Evolutionary conservation across 140 eudicot genomes (phyloP).

Genomic region (Ambrosia hybrid): DNA sequence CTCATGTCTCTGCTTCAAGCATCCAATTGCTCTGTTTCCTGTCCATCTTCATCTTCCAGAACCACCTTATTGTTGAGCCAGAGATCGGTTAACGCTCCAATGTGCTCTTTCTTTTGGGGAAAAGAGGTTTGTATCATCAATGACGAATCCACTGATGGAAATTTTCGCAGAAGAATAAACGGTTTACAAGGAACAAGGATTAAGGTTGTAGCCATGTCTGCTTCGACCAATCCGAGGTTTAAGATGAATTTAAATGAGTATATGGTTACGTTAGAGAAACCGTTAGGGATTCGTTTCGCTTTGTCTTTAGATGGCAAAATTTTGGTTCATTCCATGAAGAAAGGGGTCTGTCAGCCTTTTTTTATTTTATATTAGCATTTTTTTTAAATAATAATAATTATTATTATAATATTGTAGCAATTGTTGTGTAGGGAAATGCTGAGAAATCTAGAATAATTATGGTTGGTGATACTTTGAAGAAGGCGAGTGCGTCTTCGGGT

Average conservation of each 20-base stretch:
- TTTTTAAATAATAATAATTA: too few relatives aligned
- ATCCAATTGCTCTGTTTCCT: conserved; percentile 7
- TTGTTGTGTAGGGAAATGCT: conserved; percentile 79
- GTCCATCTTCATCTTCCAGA: conserved; percentile 24
- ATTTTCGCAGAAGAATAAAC: conserved; percentile 10
- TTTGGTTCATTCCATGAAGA: conserved; percentile 85
- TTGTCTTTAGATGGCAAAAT: conserved; percentile 75
- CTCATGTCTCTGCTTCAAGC: conserved; percentile 37
- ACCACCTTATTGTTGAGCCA: conserved; percentile 20
- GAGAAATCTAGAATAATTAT: conserved; percentile 92
- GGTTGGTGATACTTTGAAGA: conserved; percentile 98
- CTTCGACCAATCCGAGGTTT: conserved; percentile 36
- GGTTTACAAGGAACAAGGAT: conserved; percentile 16
- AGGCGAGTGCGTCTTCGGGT: conserved; percentile 82
- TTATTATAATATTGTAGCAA: background rate
- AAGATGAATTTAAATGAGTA: conserved; percentile 95
- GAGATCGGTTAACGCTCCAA: conserved; percentile 9
- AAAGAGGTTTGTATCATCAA: conserved; percentile 31
- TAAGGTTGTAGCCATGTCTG: conserved; percentile 70
- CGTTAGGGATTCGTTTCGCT: conserved; percentile 94
- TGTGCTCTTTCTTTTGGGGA: conserved; percentile 49
- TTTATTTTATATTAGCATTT: background rate
- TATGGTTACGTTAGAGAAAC: conserved; percentile 88
- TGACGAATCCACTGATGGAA: conserved; percentile 26
- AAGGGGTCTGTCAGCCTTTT: conserved; percentile 56